Base-by-base conservation (phyloP, 805 yeast genomes). In the Ogataea kodamae region DNA sequence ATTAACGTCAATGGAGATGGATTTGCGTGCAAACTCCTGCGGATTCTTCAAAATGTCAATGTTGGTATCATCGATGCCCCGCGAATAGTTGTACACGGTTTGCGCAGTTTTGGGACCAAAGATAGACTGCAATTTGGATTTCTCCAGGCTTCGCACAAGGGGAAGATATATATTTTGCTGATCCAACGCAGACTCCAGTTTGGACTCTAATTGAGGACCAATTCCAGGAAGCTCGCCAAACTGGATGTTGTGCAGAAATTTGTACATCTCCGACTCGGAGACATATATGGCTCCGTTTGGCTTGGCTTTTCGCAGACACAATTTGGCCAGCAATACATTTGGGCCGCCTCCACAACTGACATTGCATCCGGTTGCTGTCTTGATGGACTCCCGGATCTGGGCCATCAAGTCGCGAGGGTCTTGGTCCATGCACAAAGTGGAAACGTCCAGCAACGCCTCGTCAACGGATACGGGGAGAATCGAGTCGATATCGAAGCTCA, bases 381-480 rank as follows among this genome's bases (percentile, higher is more conserved):
- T 63, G 1, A 86, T 60, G 10, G 57, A 58, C 0, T 44, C 25
- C 29, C 80, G 59, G 8, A 78, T 62, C 4, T 52, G 45, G 17
- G 36, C 43, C 45, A 65, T 57, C 6, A 68, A 46, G 0, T 39
- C 39, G 5, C 46, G 30, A 1, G 65, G 61, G 30, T 27, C 32
- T 17, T 9, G 17, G 9, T 16, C 30, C 5, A 13, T 22, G 14
- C 49, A 33, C 15, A 63, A 20, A 2, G 55, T 25, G 0, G 69
- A 61, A 1, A 81, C 67, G 47, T 86, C 95, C 7, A 86, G 53
- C n/a, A 92, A 61, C 0, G 88, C 96, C 52, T 92, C 98, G 56
- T 92, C 97, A 3, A 92, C 78, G 41, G 94, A 87, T 1, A 92
- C 85, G 0, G 97, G 97, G 18, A 78, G 67, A 2, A 88, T 73